Evolutionary conservation across 768 basidiomycete genomes (phyloP).

Genomic region (Suillus spraguei): DNA sequence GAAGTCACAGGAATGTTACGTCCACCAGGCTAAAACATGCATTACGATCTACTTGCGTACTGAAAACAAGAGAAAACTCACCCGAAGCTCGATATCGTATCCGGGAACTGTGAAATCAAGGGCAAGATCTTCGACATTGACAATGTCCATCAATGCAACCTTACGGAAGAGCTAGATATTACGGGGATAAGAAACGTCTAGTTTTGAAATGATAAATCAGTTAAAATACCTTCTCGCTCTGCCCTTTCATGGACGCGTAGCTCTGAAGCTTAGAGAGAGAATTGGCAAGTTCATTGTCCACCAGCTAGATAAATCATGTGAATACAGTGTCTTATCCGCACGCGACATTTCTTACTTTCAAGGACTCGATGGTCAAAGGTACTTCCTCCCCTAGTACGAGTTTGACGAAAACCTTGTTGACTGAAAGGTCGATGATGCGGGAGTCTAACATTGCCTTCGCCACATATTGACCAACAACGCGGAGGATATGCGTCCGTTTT

Average conservation of each 20-base stretch:
- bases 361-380: conserved; percentile 77
- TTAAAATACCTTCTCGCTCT: conserved; percentile 57
- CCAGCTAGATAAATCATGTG: conserved; percentile 50
- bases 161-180: conserved; percentile 52
- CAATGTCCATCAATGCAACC: conserved; percentile 56
- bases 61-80: conserved; percentile 36
- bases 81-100: conserved; percentile 89
- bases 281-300: conserved; percentile 84
- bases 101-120: conserved; percentile 98
- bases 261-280: conserved; percentile 81
- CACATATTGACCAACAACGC: conserved; percentile 93
- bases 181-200: background rate
- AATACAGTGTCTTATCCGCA: background rate
- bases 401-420: conserved; percentile 95
- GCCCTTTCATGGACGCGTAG: conserved; percentile 53
- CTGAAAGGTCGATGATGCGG: conserved; percentile 92
- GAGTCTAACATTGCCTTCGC: conserved; percentile 98
- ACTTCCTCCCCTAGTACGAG: conserved; percentile 86
- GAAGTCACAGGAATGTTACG: conserved; percentile 79
- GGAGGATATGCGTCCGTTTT: conserved; percentile 84
- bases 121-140: conserved; percentile 82
- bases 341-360: conserved; percentile 60
- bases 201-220: background rate
- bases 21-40: conserved; percentile 65
- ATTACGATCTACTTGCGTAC: background rate